Conservation (phyloP, 2,329 filamentous ascomycete species). For the Diaporthe humulicola region DNA sequence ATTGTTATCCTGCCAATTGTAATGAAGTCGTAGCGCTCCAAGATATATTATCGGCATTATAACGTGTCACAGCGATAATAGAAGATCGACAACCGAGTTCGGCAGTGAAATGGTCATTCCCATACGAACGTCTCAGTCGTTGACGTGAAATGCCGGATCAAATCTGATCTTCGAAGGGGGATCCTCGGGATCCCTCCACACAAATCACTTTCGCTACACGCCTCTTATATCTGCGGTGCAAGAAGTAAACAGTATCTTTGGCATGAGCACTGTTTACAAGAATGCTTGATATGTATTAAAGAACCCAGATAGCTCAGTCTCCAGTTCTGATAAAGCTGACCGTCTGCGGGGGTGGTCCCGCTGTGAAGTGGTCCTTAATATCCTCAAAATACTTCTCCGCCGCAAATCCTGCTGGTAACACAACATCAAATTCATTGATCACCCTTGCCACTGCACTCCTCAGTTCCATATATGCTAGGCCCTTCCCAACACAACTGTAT, state of each 20-base stretch:
- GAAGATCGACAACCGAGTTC: neutral
- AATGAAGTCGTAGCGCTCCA: neutral
- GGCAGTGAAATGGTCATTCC: neutral
- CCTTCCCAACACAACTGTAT: too few relatives aligned
- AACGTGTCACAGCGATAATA: neutral
- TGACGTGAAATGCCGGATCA: neutral
- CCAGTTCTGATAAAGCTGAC: too few relatives aligned
- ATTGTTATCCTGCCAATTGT: neutral
- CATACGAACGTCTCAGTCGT: too few relatives aligned
- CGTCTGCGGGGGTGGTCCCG: too few relatives aligned
- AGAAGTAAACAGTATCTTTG: neutral
- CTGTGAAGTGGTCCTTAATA: too few relatives aligned
- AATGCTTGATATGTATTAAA: too few relatives aligned
- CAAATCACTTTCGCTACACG: neutral
- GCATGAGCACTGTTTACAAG: neutral
- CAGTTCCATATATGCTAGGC: too few relatives aligned
- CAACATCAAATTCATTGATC: too few relatives aligned
- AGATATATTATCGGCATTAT: neutral
- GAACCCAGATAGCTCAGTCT: too few relatives aligned
- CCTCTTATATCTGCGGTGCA: rapidly evolving
- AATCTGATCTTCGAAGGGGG: neutral
- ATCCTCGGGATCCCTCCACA: neutral
- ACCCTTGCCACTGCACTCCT: too few relatives aligned
- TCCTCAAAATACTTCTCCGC: too few relatives aligned
- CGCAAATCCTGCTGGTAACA: too few relatives aligned